phyloP scores from a whole-genome alignment of 495 filamentous ascomycete species.

The Jackrogersella multiformis region DNA sequence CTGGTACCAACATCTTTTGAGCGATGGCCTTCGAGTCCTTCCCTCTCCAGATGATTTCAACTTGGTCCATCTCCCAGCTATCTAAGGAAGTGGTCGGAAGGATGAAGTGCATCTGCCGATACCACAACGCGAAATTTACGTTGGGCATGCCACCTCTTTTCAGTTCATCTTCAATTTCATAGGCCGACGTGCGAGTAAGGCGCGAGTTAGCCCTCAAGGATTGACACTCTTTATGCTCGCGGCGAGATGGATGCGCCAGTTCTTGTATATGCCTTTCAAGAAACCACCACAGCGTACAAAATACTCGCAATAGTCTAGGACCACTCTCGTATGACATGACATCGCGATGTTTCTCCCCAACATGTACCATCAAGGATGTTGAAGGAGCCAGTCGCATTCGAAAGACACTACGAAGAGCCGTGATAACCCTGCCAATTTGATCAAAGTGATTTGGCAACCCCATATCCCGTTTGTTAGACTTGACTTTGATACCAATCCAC shows the following conservation, averaged over 20 bases:
- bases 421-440: neutral
- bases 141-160: neutral
- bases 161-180: neutral
- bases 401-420: neutral
- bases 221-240: neutral
- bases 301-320: neutral
- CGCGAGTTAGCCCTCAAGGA: constrained; percentile 2
- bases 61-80: neutral
- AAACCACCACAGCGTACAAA: constrained; percentile 35
- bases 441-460: constrained; percentile 12
- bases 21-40: neutral
- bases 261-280: constrained; percentile 2
- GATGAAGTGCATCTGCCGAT: constrained; percentile 11
- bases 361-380: constrained; percentile 19
- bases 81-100: neutral
- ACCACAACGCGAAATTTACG: neutral
- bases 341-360: constrained; percentile 1
- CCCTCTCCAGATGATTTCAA: constrained; percentile 18
- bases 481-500: constrained; percentile 30
- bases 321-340: neutral
- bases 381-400: constrained; percentile 14
- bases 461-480: constrained; percentile 20
- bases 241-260: constrained; percentile 18
- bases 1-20: constrained; percentile 2
- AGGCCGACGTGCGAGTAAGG: neutral